These are phyloP conservation scores for Candolleomyces aberdarensis DNA, from an alignment of 768 basidiomycete genomes.

Conservation along the genomic window DNA sequence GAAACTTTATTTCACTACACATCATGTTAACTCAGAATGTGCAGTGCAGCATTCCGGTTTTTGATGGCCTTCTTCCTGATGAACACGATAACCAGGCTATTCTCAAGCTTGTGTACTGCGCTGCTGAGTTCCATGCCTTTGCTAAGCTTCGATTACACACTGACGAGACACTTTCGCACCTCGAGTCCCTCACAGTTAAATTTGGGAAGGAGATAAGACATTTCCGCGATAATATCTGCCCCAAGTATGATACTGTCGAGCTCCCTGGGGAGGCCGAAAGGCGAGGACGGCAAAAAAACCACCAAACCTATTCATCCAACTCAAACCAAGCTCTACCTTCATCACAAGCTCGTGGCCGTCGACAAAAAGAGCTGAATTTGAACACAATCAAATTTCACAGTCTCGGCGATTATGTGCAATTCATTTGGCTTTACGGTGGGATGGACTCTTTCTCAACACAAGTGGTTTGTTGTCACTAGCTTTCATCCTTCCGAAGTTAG, in stretches of 20 bases:
- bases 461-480: constrained; percentile 19
- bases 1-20: no score
- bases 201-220: constrained; percentile 27
- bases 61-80: constrained; percentile 15
- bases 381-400: constrained; percentile 25
- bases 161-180: constrained; percentile 17
- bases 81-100: constrained; percentile 14
- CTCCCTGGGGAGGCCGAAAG: constrained; percentile 36
- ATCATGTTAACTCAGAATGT: no score
- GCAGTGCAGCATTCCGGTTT: neutral
- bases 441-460: constrained; percentile 41
- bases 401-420: neutral
- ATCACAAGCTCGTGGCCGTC: neutral
- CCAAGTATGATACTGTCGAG: constrained; percentile 27
- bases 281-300: constrained; percentile 14
- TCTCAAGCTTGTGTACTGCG: constrained; percentile 21
- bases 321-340: neutral
- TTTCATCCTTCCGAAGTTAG: neutral
- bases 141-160: constrained; percentile 33
- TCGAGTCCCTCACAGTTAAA: constrained; percentile 21
- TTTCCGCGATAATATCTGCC: constrained; percentile 27
- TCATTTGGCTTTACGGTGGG: constrained; percentile 28
- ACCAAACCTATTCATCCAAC: neutral
- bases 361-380: constrained; percentile 20
- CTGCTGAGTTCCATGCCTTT: constrained; percentile 31